phyloP scores from a whole-genome alignment of 2,329 filamentous ascomycete genomes.

The Phialemonium atrogriseum region DNA sequence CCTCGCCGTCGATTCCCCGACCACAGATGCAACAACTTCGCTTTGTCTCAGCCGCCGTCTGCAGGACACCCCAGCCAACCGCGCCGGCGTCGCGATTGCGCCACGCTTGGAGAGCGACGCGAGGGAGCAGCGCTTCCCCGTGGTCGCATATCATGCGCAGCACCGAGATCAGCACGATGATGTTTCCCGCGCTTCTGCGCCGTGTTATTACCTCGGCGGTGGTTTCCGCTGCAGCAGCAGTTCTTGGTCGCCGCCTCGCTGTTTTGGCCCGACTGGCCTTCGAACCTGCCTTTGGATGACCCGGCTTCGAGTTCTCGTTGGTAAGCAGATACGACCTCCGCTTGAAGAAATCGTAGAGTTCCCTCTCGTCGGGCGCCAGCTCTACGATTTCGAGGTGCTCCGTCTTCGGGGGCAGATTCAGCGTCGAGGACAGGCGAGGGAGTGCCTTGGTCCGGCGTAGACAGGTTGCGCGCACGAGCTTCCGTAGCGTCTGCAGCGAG shows the following conservation, averaged over 20 bases:
- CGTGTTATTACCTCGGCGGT: too few relatives aligned
- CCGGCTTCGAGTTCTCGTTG: neutral
- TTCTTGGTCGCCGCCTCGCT: too few relatives aligned
- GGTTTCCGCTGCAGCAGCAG: too few relatives aligned
- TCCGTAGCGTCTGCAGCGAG: conserved; percentile 12
- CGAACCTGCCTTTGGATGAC: neutral
- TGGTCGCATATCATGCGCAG: conserved; percentile 22
- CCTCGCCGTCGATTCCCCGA: too few relatives aligned
- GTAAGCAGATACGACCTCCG: conserved; percentile 5
- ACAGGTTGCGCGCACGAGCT: conserved; percentile 19
- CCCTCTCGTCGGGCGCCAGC: conserved; percentile 8
- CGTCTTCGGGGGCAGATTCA: conserved; percentile 11
- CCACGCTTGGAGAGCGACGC: conserved; percentile 11
- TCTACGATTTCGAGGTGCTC: conserved; percentile 9
- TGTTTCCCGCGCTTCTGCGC: conserved; percentile 5
- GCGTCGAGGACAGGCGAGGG: conserved; percentile 1
- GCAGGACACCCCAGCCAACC: too few relatives aligned
- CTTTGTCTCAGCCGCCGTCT: too few relatives aligned
- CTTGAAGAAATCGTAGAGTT: conserved; percentile 17
- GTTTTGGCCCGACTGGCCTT: too few relatives aligned
- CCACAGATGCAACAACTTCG: too few relatives aligned
- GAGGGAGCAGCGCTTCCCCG: conserved; percentile 17
- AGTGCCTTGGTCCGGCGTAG: conserved; percentile 20
- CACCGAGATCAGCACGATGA: conserved; percentile 15
- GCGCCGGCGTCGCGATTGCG: conserved; percentile 4